Percentiles rank a stretch among this genome's conserved stretches.
These are phyloP conservation scores for Globisporangium canariense DNA, from an alignment of 352 stramenopile genomes.

Conservation along the genomic window DNA sequence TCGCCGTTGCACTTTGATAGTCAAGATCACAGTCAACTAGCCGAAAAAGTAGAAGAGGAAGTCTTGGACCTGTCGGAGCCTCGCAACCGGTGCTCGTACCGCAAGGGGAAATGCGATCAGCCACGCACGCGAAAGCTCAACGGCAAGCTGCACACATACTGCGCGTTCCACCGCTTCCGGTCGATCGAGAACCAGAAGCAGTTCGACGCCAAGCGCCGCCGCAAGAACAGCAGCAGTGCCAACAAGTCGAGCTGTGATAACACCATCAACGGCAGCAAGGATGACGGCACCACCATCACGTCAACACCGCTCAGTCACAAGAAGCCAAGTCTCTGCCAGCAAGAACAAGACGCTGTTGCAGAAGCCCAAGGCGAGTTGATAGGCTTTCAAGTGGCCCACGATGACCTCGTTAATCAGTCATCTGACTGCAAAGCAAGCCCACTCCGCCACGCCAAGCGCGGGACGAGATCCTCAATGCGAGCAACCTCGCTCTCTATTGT, in stretches of 20 bases:
- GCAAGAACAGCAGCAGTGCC: not conserved
- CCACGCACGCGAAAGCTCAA: conserved; percentile 68
- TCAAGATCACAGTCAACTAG: not conserved
- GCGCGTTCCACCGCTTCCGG: conserved; percentile 54
- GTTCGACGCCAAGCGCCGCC: conserved; percentile 43
- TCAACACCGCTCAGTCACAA: not conserved
- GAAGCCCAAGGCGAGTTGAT: not conserved
- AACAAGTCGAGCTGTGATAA: not conserved
- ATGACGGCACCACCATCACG: not conserved
- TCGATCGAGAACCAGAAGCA: conserved; percentile 56
- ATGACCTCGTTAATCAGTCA: no score
- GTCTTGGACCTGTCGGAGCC: conserved; percentile 11
- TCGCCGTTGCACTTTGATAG: not conserved
- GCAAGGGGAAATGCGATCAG: conserved; percentile 43
- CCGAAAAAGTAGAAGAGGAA: not conserved
- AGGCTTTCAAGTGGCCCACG: no score
- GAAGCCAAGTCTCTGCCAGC: not conserved
- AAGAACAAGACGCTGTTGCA: not conserved
- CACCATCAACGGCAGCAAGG: not conserved
- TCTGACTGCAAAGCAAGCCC: not conserved
- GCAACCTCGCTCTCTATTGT: not conserved
- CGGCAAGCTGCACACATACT: conserved; percentile 58
- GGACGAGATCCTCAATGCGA: not conserved
- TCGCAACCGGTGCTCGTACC: conserved; percentile 39
- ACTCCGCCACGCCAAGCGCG: not conserved